Evolutionary conservation across 2,329 filamentous ascomycete species (phyloP), one percentile per base, ranked within the genome.

Genomic region (Aspergillus puulaauensis): DNA sequence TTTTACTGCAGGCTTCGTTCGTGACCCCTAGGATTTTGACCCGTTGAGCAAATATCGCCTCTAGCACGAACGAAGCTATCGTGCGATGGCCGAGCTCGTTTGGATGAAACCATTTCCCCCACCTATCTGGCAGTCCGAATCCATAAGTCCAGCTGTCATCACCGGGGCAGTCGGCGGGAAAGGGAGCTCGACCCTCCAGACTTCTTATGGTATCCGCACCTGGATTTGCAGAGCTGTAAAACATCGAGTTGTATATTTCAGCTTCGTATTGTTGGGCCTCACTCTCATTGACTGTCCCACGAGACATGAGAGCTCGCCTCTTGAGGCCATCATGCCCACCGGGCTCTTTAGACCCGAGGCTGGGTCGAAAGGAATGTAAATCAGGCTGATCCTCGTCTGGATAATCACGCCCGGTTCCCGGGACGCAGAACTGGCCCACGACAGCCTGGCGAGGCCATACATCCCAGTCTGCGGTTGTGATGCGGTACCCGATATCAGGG

Each of bases 91-190:
- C 63, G 3, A 49, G 19, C 15, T 59, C 53, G 52, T 73, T 75
- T n/a, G 73, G 71, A 55, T 75, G 73, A 59, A 76, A 75, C 43
- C 66, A 66, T 39, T 61, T 62, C 7, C 64, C 67, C 49, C 73
- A 58, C 6, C 45, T 58, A 64, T 75, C 71, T 3, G 72, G 73
- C 15, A 71, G 53, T 11, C 56, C 52, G 4, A 23, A 24, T 4
- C 68, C 66, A 14, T 47, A 48, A 4, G 6, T 41, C 1, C 14
- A 7, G 19, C 19, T 23, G 23, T 43, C 47, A 21, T 54, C 45
- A 5, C 49, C 51, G 5, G 41, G 27, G n/a, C 51, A 53, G 15
- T 43, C 12, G 19, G 50, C 14, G 3, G 41, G 51, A 11, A 12
- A 3, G 17, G 45, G 33, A 4, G 3, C 40, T 7, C 47, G 14